Evolutionary conservation across 192 early-diverging fungal genomes (phyloP), one percentile per base, ranked within the genome.

Genomic region (Bifiguratus adelaidae): DNA sequence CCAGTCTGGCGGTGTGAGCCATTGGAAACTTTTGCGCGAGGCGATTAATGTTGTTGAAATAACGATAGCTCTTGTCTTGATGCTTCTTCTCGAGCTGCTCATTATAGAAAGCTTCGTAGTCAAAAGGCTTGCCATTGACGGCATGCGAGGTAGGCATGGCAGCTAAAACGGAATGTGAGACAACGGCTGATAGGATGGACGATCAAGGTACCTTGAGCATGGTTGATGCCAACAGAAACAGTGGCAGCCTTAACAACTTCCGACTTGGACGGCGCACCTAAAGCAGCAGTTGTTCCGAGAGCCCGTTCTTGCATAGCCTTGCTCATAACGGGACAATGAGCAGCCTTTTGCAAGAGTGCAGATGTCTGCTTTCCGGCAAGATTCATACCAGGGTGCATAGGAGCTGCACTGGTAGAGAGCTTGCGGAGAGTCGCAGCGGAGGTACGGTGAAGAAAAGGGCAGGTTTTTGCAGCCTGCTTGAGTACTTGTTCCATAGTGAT

Each of bases 31-130:
- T 69, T 60, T 85, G 71, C 4, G 95, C 95, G 21, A 98, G 71
- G 28, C 95, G 86, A 68, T 98, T 98, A 76, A 98, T 96, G 77
- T 98, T 98, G 83, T 98, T 98, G 65, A 98, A 98, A 74, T 96
- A 98, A 57, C 95, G 85, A 76, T 98, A 98, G 56, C 80, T 85
- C 75, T 90, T 88, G 82, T 98, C 92, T 55, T 78, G 74, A 61
- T 94, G 91, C 69, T 98, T 98, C 81, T 92, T 92, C 30, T 92
- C 84, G 30, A 98, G 60, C 66, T 92, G 85, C 20, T 53, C 55
- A 52, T 81, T 70, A 68, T 92, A 98, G 52, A 85, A 71, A 33
- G 69, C 65, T 63, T 96, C 91, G 66, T 98, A 98, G 63, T 96
- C 88, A 58, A 96, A 98, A 30, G 52, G 24, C 33, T 70, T 62